Conservation (phyloP, 179 eudicot genomes). For the Gypsophila paniculata region DNA sequence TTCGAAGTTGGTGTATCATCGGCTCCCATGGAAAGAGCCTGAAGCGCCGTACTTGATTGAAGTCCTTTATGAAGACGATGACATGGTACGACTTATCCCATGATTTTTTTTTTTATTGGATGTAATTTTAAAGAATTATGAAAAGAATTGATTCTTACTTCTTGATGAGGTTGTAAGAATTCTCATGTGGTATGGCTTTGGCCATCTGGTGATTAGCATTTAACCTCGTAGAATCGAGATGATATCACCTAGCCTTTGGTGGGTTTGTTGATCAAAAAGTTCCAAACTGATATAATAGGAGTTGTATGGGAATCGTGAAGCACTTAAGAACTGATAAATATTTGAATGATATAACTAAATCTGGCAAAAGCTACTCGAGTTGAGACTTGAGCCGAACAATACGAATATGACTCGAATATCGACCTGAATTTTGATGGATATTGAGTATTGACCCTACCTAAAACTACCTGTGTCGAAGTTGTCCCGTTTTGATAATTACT, state of each 20-base stretch:
- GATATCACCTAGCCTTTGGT: not conserved
- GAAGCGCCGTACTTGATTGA: constrained; percentile 75
- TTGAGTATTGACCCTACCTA: no score
- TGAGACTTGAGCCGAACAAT: no score
- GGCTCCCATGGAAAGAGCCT: constrained; percentile 90
- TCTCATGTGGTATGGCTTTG: not conserved
- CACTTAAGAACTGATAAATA: not conserved
- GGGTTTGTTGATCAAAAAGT: not conserved
- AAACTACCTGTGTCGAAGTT: no score
- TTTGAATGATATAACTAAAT: not conserved
- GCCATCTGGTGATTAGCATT: not conserved
- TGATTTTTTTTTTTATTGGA: not conserved
- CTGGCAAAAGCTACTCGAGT: no score
- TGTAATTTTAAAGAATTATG: not conserved
- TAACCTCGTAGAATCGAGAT: constrained; percentile 3
- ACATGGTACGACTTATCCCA: constrained; percentile 47
- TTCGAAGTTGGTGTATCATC: constrained; percentile 60
- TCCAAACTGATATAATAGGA: not conserved
- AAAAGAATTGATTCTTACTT: not conserved
- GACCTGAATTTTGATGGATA: no score
- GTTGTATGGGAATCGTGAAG: not conserved
- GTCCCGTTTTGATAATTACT: no score
- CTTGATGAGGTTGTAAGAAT: not conserved
- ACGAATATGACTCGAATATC: no score
- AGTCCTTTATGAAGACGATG: constrained; percentile 76